These are phyloP conservation scores for Fusarium hostae DNA, from an alignment of 2,329 filamentous ascomycete species.

Conservation along the genomic window DNA sequence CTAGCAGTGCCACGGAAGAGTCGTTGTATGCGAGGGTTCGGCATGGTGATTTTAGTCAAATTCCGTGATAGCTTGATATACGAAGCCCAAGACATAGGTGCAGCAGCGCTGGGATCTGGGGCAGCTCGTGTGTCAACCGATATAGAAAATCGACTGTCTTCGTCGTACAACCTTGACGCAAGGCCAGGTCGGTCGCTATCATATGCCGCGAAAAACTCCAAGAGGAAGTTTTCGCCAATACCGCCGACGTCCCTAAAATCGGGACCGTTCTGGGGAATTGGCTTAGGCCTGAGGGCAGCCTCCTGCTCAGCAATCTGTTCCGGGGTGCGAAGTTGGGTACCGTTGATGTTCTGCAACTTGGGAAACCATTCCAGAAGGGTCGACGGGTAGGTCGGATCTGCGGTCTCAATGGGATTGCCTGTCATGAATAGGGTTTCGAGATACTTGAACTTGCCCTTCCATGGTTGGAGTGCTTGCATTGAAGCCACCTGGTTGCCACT, in stretches of 20 bases:
- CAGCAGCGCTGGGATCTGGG: conserved; percentile 58
- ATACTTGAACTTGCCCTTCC: conserved; percentile 81
- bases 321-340: conserved; percentile 76
- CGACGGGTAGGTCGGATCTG: conserved; percentile 69
- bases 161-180: conserved; percentile 77
- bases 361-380: conserved; percentile 87
- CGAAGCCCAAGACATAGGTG: conserved; percentile 71
- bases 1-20: conserved; percentile 71
- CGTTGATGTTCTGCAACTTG: conserved; percentile 80
- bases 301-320: conserved; percentile 72
- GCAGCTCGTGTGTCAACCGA: conserved; percentile 72
- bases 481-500: conserved; percentile 82
- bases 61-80: conserved; percentile 86
- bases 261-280: conserved; percentile 71
- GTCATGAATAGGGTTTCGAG: conserved; percentile 84
- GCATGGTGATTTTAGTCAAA: conserved; percentile 73
- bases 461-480: conserved; percentile 74
- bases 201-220: conserved; percentile 78
- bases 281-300: conserved; percentile 61
- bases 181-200: conserved; percentile 76
- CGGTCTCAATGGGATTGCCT: conserved; percentile 77
- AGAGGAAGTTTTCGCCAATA: conserved; percentile 80
- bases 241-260: conserved; percentile 79
- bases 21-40: conserved; percentile 70
- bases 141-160: conserved; percentile 78